Evolutionary conservation across 306 rosid species (phyloP).

Genomic region (Vicia faba): DNA sequence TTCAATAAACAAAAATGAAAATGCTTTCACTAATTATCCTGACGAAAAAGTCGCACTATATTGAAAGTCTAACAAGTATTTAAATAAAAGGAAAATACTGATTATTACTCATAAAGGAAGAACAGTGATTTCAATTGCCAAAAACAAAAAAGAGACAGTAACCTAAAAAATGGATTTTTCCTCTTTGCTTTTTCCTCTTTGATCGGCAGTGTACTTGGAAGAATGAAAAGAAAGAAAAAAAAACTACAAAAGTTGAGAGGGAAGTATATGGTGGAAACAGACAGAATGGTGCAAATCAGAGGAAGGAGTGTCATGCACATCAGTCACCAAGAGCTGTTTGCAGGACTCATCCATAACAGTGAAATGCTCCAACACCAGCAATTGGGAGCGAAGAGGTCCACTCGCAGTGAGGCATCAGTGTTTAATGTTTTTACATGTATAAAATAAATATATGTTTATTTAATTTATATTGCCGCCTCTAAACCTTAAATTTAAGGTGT

Average conservation of each 20-base stretch:
- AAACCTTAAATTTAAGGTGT: not conserved
- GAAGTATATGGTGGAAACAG: not conserved
- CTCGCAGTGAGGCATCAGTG: not conserved
- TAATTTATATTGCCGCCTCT: not conserved
- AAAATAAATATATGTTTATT: not conserved
- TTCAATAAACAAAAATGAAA: conserved; percentile 13
- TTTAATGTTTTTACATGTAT: not conserved
- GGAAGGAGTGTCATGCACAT: not conserved
- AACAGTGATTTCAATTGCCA: not conserved
- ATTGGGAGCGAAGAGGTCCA: not conserved
- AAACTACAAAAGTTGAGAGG: not conserved
- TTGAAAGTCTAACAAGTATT: conserved; percentile 3
- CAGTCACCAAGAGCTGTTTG: conserved; percentile 3
- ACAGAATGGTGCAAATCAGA: not conserved
- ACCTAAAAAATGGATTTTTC: not conserved
- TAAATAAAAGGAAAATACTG: not conserved
- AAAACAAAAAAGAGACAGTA: not conserved
- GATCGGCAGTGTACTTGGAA: not conserved
- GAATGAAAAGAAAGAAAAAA: not conserved
- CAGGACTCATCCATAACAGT: not conserved
- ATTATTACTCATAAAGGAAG: not conserved
- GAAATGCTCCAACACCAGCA: conserved; percentile 18
- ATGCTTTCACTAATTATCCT: conserved; percentile 3
- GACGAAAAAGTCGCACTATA: not conserved
- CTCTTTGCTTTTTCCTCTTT: not conserved